Evolutionary conservation across 352 stramenopile species (phyloP).

Genomic region (Thraustochytrium sp.): DNA sequence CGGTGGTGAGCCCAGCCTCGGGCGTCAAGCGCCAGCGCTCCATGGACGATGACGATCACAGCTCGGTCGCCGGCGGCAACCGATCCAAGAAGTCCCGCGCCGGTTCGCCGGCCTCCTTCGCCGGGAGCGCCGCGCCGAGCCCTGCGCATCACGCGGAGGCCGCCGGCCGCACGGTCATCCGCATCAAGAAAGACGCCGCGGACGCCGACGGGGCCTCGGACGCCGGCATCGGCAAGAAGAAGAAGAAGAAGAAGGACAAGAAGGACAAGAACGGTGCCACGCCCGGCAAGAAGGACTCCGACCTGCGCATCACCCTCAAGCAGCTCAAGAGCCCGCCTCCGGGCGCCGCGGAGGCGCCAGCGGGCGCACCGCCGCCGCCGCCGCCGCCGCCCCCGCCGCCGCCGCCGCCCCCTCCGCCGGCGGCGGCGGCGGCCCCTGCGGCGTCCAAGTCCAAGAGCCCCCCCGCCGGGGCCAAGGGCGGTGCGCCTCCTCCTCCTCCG

Average conservation of each 20-base stretch:
- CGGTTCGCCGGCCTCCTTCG: background rate
- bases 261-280: background rate
- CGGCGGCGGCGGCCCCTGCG: background rate
- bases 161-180: background rate
- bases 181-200: background rate
- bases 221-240: background rate
- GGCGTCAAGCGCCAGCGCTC: background rate
- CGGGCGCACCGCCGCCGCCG: background rate
- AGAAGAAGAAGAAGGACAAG: constrained; percentile 26
- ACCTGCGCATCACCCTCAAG: background rate
- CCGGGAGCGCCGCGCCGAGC: background rate
- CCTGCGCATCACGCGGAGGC: background rate
- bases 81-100: background rate
- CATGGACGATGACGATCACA: background rate
- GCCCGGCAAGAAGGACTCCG: background rate
- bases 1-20: background rate
- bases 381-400: background rate
- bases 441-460: background rate
- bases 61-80: background rate
- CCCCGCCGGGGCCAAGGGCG: background rate
- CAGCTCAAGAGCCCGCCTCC: background rate
- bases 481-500: background rate
- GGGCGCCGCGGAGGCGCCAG: background rate
- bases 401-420: background rate
- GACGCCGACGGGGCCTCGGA: background rate